Evolutionary conservation across 768 basidiomycete genomes (phyloP), one percentile per base, ranked within the genome.

Genomic region (Suillus weaverae): DNA sequence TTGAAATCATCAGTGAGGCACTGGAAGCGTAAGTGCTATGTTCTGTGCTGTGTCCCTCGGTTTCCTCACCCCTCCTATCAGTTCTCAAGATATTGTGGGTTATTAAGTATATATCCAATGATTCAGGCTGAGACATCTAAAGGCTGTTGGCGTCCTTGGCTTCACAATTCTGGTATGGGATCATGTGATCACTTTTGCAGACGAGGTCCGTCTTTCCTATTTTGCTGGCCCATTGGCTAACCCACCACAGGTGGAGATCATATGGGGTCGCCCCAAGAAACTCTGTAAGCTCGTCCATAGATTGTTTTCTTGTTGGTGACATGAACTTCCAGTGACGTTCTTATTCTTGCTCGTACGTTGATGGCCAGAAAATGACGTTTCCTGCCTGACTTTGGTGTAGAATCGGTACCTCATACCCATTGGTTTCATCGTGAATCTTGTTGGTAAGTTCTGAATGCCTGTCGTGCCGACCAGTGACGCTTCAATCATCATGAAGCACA

Each of bases 361-460:
- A 2, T 13, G 26, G 26, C 10, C 2, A 9, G 54, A 46, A 48
- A 33, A 26, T 20, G 4, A 10, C 16, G 20, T 16, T 5, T 39
- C 46, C 54, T 11, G 26, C 39, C 36, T 7, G 22, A 54, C 20
- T 22, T 61, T 79, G 78, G 73, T 63, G 43, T 59, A 89, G 87
- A 89, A 89, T 68, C 83, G 88, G 22, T 89, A 89, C 68, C 73
- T 89, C 30, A 87, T 84, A 0, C 87, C 87, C 0, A 73, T 89
- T 2, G 85, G 85, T 1, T 89, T 89, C 70, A 81, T 87, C 22
- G 73, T 88, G 57, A 87, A 88, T 66, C 69, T 88, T 1, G 67
- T 74, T 9, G 84, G 71, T 72, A 54, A 68, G 72, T 6, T 39
- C 22, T 41, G 13, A 8, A 35, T 57, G 0, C 26, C 18, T 20